Base-by-base conservation (phyloP, 2,329 filamentous ascomycete species). In the Fusarium tuaranense region DNA sequence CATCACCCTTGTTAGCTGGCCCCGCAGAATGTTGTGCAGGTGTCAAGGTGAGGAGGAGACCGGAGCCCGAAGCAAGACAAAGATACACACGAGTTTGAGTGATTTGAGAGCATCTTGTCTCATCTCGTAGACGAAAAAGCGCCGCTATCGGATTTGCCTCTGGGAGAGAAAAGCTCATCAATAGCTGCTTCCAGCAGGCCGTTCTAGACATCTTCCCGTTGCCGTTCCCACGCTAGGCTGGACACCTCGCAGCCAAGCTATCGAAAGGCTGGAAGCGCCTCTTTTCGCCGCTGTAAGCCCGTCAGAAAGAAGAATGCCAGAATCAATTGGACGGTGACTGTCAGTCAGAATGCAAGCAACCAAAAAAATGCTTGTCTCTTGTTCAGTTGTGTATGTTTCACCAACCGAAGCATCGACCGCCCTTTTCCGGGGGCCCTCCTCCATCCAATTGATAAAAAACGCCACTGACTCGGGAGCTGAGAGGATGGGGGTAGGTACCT, bases 301-400 rank as follows among this genome's bases (percentile, higher is more conserved):
- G n/a, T 22, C n/a, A 38, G 48, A 64, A 18, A 58, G 14, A 30
- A 16, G 27, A 9, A 55, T 22, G 34, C n/a, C 44, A 36, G 25
- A 34, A 34, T 25, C 41, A 61, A 38, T 39, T 44, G 53, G 39
- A 51, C 22, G 69, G 48, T 4, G 22, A 18, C 22, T 27, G 44
- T 18, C 44, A 27, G 30, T 12, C 30, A 32, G 10, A 27, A 32
- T 32, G 30, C 30, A 32, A 32, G 9, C 30, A 32, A 32, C 30
- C 3, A 44, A 44, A 22, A 22, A 53, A 13, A n/a, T 46, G 46
- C 30, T 63, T 38, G 55, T 53, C 30, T 32, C 46, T 32, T 32
- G 27, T 46, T 74, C 61, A 69, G 71, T 65, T 69, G 71, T 72
- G 68, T 32, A 32, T 60, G 75, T 76, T 74, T 77, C 75, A 76